Percentiles rank a stretch among this genome's conserved stretches.
phyloP scores from a whole-genome alignment of 805 yeast species.

The Candida ipomoeae region DNA sequence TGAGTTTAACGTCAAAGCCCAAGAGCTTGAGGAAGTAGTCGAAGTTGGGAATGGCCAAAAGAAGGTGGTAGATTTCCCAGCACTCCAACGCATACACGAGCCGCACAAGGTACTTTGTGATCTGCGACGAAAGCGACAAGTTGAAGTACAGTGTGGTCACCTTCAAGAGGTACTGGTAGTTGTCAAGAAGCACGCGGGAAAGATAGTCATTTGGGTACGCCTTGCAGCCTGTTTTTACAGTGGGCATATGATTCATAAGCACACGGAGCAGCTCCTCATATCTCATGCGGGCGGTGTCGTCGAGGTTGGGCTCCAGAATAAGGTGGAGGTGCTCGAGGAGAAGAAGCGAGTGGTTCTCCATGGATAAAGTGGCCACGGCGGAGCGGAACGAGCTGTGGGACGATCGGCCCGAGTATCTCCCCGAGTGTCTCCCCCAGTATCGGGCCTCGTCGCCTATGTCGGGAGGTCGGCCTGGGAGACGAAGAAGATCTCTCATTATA shows the following conservation, averaged over 20 bases:
- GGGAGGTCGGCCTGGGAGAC: slow-evolving; percentile 16
- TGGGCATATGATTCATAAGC: slow-evolving; percentile 26
- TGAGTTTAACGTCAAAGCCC: slow-evolving; percentile 32
- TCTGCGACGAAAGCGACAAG: slow-evolving; percentile 33
- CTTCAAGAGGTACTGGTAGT: slow-evolving; percentile 27
- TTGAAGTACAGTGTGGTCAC: slow-evolving; percentile 35
- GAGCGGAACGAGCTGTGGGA: background rate
- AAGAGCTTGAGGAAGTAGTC: slow-evolving; percentile 31
- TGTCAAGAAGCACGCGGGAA: slow-evolving; percentile 37
- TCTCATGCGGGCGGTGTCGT: slow-evolving; percentile 27
- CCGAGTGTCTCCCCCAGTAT: no score
- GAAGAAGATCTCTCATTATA: slow-evolving; percentile 29
- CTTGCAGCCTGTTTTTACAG: slow-evolving; percentile 6
- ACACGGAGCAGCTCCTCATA: slow-evolving; percentile 27
- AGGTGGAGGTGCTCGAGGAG: slow-evolving; percentile 28
- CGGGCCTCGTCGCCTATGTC: slow-evolving; percentile 2
- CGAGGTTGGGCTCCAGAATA: slow-evolving; percentile 26
- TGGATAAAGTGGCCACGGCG: slow-evolving; percentile 9
- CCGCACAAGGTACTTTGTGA: slow-evolving; percentile 39
- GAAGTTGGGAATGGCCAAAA: slow-evolving; percentile 29
- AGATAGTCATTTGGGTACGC: slow-evolving; percentile 34
- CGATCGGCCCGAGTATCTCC: no score
- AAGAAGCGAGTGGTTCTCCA: slow-evolving; percentile 30
- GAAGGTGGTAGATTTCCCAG: slow-evolving; percentile 43
- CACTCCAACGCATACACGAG: slow-evolving; percentile 36